Evolutionary conservation across 768 basidiomycete species (phyloP).

Genomic region (Arthromyces matolae): DNA sequence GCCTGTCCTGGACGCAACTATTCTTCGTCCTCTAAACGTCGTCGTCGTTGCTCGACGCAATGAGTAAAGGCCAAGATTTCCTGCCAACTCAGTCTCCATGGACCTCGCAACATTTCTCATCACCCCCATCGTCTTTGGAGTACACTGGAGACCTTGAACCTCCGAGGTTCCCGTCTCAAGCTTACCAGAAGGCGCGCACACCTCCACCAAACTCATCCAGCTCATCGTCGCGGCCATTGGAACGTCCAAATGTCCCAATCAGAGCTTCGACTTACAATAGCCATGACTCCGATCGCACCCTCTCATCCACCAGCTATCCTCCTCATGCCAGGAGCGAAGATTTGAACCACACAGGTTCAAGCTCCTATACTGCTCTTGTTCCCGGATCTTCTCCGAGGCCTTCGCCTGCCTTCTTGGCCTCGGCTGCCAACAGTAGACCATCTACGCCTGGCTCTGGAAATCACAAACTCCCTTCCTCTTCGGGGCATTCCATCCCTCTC

Average conservation of each 20-base stretch:
- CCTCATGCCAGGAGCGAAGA: slow-evolving; percentile 70
- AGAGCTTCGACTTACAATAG: slow-evolving; percentile 63
- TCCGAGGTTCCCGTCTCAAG: slow-evolving; percentile 17
- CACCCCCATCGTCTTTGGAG: slow-evolving; percentile 19
- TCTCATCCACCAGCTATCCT: slow-evolving; percentile 30
- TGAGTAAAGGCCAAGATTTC: slow-evolving; percentile 38
- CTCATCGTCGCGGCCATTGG: slow-evolving; percentile 37
- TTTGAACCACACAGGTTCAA: slow-evolving; percentile 49
- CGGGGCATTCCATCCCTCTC: slow-evolving; percentile 49
- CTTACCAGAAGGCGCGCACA: slow-evolving; percentile 24
- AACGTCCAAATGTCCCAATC: slow-evolving; percentile 53
- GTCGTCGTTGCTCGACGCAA: slow-evolving; percentile 16
- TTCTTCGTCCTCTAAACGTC: background rate
- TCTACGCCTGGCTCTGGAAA: slow-evolving; percentile 51
- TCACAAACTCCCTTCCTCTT: slow-evolving; percentile 48
- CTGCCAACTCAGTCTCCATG: slow-evolving; percentile 32
- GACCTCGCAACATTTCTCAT: slow-evolving; percentile 27
- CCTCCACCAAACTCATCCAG: slow-evolving; percentile 28
- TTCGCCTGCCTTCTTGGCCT: slow-evolving; percentile 43
- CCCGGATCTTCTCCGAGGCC: slow-evolving; percentile 40
- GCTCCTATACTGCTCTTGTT: slow-evolving; percentile 22
- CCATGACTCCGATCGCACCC: slow-evolving; percentile 51
- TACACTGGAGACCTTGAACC: slow-evolving; percentile 25
- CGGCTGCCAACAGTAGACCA: slow-evolving; percentile 47
- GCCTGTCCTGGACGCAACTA: slow-evolving; percentile 5